These are phyloP conservation scores for Colletotrichum cuscutae DNA, from an alignment of 2,329 filamentous ascomycete species.

Conservation along the genomic window DNA sequence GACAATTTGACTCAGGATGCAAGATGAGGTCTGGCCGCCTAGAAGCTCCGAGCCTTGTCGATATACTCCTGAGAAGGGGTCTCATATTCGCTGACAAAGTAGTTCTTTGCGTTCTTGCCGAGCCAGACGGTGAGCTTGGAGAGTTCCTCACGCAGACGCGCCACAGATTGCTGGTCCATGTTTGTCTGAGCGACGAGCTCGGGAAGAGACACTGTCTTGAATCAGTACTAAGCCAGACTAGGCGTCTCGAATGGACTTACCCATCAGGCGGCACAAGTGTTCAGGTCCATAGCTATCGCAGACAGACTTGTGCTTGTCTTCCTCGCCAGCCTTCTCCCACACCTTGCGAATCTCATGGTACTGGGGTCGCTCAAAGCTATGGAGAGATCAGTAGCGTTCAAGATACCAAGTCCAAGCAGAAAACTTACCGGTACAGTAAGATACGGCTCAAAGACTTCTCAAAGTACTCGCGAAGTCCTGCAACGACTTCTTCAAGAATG, in stretches of 20 bases:
- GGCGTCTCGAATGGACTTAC: constrained; percentile 60
- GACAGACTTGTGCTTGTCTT: constrained; percentile 75
- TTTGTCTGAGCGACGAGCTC: constrained; percentile 97
- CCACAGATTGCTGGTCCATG: constrained; percentile 93
- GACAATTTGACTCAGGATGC: not conserved
- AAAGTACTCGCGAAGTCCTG: constrained; percentile 92
- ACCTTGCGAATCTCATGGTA: constrained; percentile 81
- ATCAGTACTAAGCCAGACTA: constrained; percentile 16
- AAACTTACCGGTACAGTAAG: constrained; percentile 77
- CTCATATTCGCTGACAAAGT: constrained; percentile 83
- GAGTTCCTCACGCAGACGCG: constrained; percentile 88
- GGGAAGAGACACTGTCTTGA: constrained; percentile 81
- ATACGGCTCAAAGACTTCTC: constrained; percentile 89
- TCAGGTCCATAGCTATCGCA: constrained; percentile 92
- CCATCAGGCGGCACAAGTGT: constrained; percentile 88
- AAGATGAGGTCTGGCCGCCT: constrained; percentile 28
- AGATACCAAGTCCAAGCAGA: not conserved
- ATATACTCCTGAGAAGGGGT: constrained; percentile 77
- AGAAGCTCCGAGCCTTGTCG: constrained; percentile 69
- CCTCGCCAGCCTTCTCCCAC: constrained; percentile 71
- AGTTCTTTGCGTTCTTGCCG: constrained; percentile 77
- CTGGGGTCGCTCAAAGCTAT: constrained; percentile 88
- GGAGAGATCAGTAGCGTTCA: not conserved
- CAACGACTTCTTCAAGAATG: constrained; percentile 88
- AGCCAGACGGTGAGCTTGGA: constrained; percentile 89